Evolutionary conservation across 345 rosid species (phyloP).

Genomic region (Heritiera littoralis): DNA sequence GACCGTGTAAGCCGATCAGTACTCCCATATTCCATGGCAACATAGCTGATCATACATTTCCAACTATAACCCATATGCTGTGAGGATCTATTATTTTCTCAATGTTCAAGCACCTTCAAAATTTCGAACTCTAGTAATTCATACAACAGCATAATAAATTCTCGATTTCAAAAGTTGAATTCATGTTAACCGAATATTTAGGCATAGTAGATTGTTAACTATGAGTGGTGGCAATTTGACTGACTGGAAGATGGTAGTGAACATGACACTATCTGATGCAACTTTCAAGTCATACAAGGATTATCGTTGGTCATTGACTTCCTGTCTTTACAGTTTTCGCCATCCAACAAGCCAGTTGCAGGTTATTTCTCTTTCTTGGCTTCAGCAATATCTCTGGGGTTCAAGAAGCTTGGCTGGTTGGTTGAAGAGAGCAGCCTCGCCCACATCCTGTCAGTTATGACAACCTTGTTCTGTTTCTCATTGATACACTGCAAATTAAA

Average conservation of each 20-base stretch:
- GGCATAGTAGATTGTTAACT: background rate
- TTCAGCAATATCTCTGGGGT: conserved; percentile 24
- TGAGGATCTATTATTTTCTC: background rate
- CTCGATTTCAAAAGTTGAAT: background rate
- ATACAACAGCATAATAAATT: background rate
- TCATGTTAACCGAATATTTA: background rate
- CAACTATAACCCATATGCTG: background rate
- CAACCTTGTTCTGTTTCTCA: conserved; percentile 66
- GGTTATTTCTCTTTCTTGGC: conserved; percentile 23
- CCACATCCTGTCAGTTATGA: conserved; percentile 91
- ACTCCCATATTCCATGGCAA: no score
- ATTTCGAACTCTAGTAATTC: background rate
- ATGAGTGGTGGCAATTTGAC: background rate
- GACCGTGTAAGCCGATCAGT: no score
- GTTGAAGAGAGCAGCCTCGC: conserved; percentile 76
- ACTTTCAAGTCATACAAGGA: background rate
- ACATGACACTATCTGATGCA: background rate
- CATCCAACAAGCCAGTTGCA: conserved; percentile 26
- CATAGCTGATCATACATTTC: background rate
- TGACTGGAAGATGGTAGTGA: background rate
- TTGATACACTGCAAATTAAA: conserved; percentile 52
- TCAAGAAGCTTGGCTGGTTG: conserved; percentile 75
- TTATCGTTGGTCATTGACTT: background rate
- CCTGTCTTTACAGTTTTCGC: conserved; percentile 2
- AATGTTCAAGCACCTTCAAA: background rate